phyloP scores from a whole-genome alignment of 768 basidiomycete genomes.

The Terana coerulea region DNA sequence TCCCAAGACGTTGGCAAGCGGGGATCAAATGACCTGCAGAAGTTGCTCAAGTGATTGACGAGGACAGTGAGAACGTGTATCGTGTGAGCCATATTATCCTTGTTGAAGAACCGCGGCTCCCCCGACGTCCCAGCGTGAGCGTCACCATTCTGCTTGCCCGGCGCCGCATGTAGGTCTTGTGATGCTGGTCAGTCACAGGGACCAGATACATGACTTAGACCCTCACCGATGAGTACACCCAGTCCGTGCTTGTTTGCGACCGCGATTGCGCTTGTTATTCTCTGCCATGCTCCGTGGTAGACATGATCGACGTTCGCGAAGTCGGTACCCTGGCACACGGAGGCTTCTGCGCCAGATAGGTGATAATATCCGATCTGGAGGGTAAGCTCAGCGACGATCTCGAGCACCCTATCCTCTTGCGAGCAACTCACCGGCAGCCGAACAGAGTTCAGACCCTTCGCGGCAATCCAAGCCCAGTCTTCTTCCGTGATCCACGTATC shows the following conservation, averaged over 20 bases:
- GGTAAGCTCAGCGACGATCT: neutral
- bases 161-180: constrained; percentile 69
- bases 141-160: constrained; percentile 72
- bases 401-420: neutral
- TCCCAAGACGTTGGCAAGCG: constrained; percentile 46
- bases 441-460: constrained; percentile 55
- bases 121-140: constrained; percentile 59
- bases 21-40: constrained; percentile 31
- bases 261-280: constrained; percentile 56
- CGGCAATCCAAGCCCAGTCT: constrained; percentile 54
- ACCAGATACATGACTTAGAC: neutral
- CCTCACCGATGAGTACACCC: constrained; percentile 72
- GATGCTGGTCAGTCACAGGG: constrained; percentile 13
- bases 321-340: constrained; percentile 61
- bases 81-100: constrained; percentile 44
- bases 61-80: constrained; percentile 46
- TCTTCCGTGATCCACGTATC: constrained; percentile 49
- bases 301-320: constrained; percentile 49
- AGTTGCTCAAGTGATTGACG: constrained; percentile 32
- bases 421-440: constrained; percentile 54
- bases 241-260: constrained; percentile 53
- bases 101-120: constrained; percentile 45
- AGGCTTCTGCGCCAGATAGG: constrained; percentile 52
- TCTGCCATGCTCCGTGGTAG: constrained; percentile 64
- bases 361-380: constrained; percentile 80